A percentile compares a stretch with the other conserved stretches of the same genome.
Evolutionary conservation across 2,329 filamentous ascomycete species (phyloP).

Genomic region (Echinosphaeria canescens): DNA sequence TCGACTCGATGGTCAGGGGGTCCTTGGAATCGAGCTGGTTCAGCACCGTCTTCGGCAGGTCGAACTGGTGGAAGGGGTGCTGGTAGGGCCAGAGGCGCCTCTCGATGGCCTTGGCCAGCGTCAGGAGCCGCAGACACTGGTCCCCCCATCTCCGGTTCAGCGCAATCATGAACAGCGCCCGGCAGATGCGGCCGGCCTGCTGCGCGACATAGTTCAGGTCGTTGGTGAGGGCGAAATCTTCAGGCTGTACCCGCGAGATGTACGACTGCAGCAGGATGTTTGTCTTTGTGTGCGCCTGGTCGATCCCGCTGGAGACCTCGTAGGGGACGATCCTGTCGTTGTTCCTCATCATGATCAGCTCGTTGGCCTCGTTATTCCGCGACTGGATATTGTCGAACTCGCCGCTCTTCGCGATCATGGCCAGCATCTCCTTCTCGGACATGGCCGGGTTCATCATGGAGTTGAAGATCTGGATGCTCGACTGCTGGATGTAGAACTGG

Average conservation of each 20-base stretch:
- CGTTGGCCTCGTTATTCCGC: slow-evolving; percentile 73
- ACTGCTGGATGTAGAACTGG: slow-evolving; percentile 89
- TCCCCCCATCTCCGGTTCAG: slow-evolving; percentile 90
- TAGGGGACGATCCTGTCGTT: slow-evolving; percentile 54
- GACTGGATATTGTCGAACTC: slow-evolving; percentile 97
- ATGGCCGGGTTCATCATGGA: slow-evolving; percentile 72
- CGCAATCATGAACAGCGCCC: slow-evolving; percentile 93
- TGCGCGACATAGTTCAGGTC: slow-evolving; percentile 92
- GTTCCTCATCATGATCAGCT: slow-evolving; percentile 53
- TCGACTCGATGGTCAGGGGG: slow-evolving; percentile 50
- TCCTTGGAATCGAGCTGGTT: slow-evolving; percentile 72
- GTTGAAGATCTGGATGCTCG: slow-evolving; percentile 92
- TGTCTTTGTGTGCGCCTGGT: slow-evolving; percentile 69
- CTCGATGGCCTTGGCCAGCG: slow-evolving; percentile 91
- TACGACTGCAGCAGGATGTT: slow-evolving; percentile 91
- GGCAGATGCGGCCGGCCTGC: slow-evolving; percentile 83
- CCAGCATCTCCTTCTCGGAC: slow-evolving; percentile 78
- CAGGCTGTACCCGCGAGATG: slow-evolving; percentile 69
- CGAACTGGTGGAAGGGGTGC: slow-evolving; percentile 89
- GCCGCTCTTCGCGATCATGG: slow-evolving; percentile 94
- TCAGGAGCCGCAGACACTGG: slow-evolving; percentile 78
- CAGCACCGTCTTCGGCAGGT: slow-evolving; percentile 64
- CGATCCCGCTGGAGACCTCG: slow-evolving; percentile 51
- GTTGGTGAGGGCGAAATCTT: slow-evolving; percentile 85
- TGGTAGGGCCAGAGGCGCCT: slow-evolving; percentile 89